Evolutionary conservation across 2,329 filamentous ascomycete genomes (phyloP).

Genomic region (Penicillium brasilianum): DNA sequence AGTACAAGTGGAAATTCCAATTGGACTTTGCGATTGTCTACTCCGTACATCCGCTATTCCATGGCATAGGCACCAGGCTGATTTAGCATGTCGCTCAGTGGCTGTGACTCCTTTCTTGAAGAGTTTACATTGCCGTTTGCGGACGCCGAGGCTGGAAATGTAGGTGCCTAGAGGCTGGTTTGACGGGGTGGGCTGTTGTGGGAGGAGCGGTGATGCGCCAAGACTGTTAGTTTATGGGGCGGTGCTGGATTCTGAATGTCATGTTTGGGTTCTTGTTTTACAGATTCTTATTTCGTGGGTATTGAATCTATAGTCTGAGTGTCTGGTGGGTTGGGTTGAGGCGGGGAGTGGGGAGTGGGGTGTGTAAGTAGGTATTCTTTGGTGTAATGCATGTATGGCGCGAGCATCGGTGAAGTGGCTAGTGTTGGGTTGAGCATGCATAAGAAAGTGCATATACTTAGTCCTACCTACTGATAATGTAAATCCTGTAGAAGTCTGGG

Average conservation of each 20-base stretch:
- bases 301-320: background rate
- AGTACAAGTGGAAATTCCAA: too few relatives aligned
- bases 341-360: too few relatives aligned
- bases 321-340: background rate
- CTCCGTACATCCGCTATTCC: too few relatives aligned
- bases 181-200: background rate
- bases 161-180: constrained; percentile 19
- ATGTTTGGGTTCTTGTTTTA: background rate
- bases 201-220: background rate
- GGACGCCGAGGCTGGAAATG: constrained; percentile 18
- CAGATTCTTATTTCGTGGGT: background rate
- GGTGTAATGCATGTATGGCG: background rate
- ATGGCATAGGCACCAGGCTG: too few relatives aligned
- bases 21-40: too few relatives aligned
- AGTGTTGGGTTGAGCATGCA: background rate
- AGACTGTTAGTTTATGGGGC: constrained; percentile 2
- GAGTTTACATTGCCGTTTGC: background rate
- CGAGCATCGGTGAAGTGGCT: background rate
- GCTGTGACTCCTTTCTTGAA: background rate
- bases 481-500: background rate
- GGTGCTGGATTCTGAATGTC: background rate
- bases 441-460: background rate
- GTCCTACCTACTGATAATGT: background rate
- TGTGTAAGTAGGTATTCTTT: too few relatives aligned
- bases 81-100: background rate